A percentile compares a stretch with the other conserved stretches of the same genome.
Evolutionary conservation across 2,329 filamentous ascomycete species (phyloP).

Genomic region (Diaporthe citrichinensis): DNA sequence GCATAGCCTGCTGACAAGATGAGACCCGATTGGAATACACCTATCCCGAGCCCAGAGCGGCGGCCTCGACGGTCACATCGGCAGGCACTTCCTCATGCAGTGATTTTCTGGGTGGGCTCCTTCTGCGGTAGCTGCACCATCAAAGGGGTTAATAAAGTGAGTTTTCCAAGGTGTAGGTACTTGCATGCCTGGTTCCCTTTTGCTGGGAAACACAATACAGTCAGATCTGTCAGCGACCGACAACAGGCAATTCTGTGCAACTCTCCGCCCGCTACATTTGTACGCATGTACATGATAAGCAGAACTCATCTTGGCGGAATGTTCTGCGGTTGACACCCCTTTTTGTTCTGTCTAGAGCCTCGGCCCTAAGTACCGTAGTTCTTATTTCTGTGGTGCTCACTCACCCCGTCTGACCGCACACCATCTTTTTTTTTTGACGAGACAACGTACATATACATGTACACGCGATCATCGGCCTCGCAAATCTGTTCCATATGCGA

Average conservation of each 20-base stretch:
- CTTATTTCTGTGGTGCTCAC: background rate
- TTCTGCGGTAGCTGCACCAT: background rate
- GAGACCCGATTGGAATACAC: conserved; percentile 16
- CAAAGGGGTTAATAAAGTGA: background rate
- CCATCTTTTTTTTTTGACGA: background rate
- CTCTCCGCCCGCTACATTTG: background rate
- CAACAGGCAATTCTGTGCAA: background rate
- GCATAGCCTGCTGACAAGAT: conserved; percentile 15
- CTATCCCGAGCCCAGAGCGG: background rate
- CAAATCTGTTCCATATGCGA: background rate
- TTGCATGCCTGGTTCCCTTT: background rate
- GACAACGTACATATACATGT: background rate
- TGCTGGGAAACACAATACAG: conserved; percentile 15
- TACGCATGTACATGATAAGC: conserved; percentile 11
- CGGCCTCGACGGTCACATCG: background rate
- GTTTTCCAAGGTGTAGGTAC: background rate
- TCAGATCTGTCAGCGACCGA: conserved; percentile 5
- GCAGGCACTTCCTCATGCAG: background rate
- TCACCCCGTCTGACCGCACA: conserved; percentile 16
- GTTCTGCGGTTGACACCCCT: background rate
- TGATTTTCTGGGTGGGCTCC: background rate
- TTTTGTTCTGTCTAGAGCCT: background rate
- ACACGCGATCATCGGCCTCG: background rate
- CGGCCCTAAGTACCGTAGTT: conserved; percentile 8
- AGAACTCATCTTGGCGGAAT: background rate